phyloP scores from a whole-genome alignment of 2,329 filamentous ascomycete genomes.

The Incumbomyces lentus region DNA sequence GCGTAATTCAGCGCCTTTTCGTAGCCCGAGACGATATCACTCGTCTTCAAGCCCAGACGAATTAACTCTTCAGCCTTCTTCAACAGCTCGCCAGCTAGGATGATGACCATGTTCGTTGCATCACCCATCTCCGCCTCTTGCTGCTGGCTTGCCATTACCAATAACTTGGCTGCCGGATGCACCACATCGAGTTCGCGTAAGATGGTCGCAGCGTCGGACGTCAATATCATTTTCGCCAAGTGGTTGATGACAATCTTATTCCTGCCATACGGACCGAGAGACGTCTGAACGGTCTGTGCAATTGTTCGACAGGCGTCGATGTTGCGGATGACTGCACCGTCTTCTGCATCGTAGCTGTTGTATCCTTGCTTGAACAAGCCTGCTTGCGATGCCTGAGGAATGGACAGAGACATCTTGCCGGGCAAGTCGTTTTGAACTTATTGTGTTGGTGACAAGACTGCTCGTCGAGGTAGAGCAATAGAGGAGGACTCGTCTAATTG shows the following conservation, averaged over 20 bases:
- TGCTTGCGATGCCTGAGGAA: constrained; percentile 85
- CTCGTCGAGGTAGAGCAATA: neutral
- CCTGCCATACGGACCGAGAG: constrained; percentile 89
- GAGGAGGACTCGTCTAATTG: neutral
- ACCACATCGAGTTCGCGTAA: constrained; percentile 95
- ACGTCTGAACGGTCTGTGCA: constrained; percentile 90
- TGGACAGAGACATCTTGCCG: constrained; percentile 75
- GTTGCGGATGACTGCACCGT: constrained; percentile 95
- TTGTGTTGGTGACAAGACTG: neutral
- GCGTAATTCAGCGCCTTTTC: constrained; percentile 89
- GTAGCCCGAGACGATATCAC: constrained; percentile 90
- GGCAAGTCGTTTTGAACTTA: neutral
- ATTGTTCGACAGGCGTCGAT: constrained; percentile 98
- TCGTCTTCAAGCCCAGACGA: constrained; percentile 95
- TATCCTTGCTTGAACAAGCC: constrained; percentile 95
- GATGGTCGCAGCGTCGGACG: constrained; percentile 94
- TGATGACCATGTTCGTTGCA: constrained; percentile 92
- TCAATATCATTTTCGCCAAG: constrained; percentile 98
- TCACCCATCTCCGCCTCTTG: constrained; percentile 99
- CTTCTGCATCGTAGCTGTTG: constrained; percentile 97
- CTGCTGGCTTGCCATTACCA: constrained; percentile 98
- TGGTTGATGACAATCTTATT: constrained; percentile 99
- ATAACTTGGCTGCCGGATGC: constrained; percentile 90
- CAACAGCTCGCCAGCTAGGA: constrained; percentile 86
- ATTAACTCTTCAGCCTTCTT: constrained; percentile 96